Evolutionary conservation across 176 grass and related monocot genomes (phyloP), one percentile per base, ranked within the genome.

Genomic region (Aegilops speltoides): DNA sequence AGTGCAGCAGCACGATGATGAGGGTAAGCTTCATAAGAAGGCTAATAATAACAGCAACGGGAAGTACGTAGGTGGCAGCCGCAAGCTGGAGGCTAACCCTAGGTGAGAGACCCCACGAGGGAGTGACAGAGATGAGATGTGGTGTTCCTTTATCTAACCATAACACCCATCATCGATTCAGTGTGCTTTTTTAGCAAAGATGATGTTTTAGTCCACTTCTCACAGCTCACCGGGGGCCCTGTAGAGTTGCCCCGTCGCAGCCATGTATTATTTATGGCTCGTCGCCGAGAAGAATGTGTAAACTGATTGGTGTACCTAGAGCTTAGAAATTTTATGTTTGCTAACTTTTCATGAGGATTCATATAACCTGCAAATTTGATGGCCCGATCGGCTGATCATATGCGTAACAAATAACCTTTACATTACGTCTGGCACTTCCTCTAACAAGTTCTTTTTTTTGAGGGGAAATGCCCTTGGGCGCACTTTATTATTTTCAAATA

Each of bases 81-180:
- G 71, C 63, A 93, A 89, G 83, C 68, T 33, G 15, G 92, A 91
- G 89, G 86, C 79, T 83, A 93, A 88, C 63, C 86, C 82, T 88
- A 91, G 89, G 80, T 91, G 92, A 93, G 78, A 65, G 68, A 40
- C 43, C 43, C 68, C 15, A 70, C 62, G 82, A 82, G 79, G 70
- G 63, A 76, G 62, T 81, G 77, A 91, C 81, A 75, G 68, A 83
- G 89, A 87, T 91, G 92, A 93, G 85, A 88, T 91, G 79, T 88
- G 89, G 89, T 90, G 89, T 88, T 93, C 74, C 74, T 81, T 84
- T 91, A 85, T 83, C 86, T 91, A 93, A 93, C 92, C 86, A 90
- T 79, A 86, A 85, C 86, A 91, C 90, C 90, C 90, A 91, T 88
- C 89, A 93, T 90, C 89, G 22, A 76, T 61, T 74, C 85, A 65